Percentiles rank a stretch among this genome's conserved stretches.
Evolutionary conservation across 2,329 filamentous ascomycete genomes (phyloP).

Genomic region (Harringtonia lauricola): DNA sequence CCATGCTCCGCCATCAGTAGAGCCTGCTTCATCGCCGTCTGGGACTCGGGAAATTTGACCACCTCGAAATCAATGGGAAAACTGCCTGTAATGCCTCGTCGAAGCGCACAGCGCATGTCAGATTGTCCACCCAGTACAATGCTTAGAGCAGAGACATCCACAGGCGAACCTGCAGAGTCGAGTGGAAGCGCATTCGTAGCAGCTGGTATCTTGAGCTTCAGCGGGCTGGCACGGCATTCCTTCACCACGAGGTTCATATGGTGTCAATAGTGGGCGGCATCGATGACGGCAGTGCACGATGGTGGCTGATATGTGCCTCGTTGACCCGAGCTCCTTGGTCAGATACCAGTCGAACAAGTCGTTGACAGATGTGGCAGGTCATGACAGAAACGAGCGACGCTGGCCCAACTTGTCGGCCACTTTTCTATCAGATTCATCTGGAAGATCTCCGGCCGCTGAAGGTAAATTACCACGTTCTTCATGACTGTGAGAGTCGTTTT

Average conservation of each 20-base stretch:
- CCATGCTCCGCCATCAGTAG: constrained; percentile 7
- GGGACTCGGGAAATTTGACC: constrained; percentile 31
- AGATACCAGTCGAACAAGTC: constrained; percentile 29
- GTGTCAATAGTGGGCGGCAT: constrained; percentile 41
- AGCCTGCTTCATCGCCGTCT: neutral
- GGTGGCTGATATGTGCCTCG: constrained; percentile 29
- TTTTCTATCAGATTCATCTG: constrained; percentile 29
- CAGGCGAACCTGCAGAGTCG: constrained; percentile 30
- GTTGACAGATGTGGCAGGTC: constrained; percentile 30
- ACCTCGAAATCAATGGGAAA: constrained; percentile 31
- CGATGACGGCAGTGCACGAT: constrained; percentile 23
- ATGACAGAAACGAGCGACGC: constrained; percentile 30
- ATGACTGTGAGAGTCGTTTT: constrained; percentile 23
- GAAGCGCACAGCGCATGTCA: constrained; percentile 27
- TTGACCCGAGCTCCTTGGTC: constrained; percentile 24
- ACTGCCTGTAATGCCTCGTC: constrained; percentile 24
- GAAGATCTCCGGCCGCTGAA: constrained; percentile 31
- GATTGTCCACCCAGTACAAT: constrained; percentile 22
- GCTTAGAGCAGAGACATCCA: constrained; percentile 26
- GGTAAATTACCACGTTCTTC: constrained; percentile 28
- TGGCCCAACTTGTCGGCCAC: constrained; percentile 37
- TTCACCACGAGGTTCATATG: constrained; percentile 40
- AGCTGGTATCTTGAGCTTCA: constrained; percentile 19
- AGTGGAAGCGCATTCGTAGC: constrained; percentile 30
- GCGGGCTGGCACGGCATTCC: constrained; percentile 29